These are phyloP conservation scores for Metschnikowia koreensis DNA, from an alignment of 805 yeast genomes.

Conservation along the genomic window DNA sequence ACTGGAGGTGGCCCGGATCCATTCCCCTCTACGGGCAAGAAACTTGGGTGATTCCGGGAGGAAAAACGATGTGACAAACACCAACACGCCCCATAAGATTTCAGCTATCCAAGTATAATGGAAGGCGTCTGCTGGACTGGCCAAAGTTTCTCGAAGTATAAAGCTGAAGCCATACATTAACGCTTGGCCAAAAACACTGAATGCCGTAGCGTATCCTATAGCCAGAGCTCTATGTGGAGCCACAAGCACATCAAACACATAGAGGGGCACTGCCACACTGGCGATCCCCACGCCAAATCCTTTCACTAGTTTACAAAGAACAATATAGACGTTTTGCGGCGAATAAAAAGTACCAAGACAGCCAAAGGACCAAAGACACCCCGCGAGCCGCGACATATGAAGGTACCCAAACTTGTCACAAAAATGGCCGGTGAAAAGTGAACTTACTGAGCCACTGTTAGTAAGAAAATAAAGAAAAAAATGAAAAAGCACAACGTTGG, in stretches of 20 bases:
- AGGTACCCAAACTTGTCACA: slow-evolving; percentile 31
- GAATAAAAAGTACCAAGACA: slow-evolving; percentile 24
- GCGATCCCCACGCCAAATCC: slow-evolving; percentile 34
- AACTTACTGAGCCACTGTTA: slow-evolving; percentile 27
- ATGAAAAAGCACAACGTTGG: neutral
- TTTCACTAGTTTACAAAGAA: slow-evolving; percentile 28
- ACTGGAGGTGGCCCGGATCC: slow-evolving; percentile 9
- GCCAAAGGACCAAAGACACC: slow-evolving; percentile 30
- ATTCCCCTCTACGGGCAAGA: slow-evolving; percentile 11
- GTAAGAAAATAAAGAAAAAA: neutral
- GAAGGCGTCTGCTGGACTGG: slow-evolving; percentile 6
- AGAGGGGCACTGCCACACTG: slow-evolving; percentile 31
- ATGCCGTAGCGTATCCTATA: slow-evolving; percentile 6
- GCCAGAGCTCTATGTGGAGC: slow-evolving; percentile 24
- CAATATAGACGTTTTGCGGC: slow-evolving; percentile 24
- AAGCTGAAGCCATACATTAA: slow-evolving; percentile 6
- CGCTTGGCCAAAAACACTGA: slow-evolving; percentile 9
- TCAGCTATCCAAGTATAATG: slow-evolving; percentile 15
- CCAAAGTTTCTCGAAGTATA: neutral
- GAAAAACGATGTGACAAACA: slow-evolving; percentile 6
- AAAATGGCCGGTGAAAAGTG: slow-evolving; percentile 28
- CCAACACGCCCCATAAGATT: slow-evolving; percentile 8
- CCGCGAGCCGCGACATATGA: slow-evolving; percentile 22
- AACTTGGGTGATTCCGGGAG: slow-evolving; percentile 16
- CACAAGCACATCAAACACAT: slow-evolving; percentile 28